Evolutionary conservation across 108 stramenopile genomes (phyloP), one percentile per base, ranked within the genome.

Genomic region (Heterococcus sp.): DNA sequence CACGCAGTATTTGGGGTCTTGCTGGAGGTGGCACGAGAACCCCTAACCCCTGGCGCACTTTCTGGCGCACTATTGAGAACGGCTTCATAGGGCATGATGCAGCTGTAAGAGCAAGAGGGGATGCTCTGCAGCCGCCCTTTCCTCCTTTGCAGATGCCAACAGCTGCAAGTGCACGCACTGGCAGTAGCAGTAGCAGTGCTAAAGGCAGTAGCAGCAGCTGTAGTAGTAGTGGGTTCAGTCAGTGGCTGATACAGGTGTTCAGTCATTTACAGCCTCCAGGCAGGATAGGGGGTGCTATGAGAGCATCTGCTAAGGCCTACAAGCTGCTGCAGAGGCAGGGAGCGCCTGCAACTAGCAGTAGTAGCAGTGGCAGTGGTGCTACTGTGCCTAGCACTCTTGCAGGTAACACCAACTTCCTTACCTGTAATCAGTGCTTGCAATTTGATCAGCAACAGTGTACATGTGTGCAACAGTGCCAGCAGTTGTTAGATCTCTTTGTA

Each of bases 31-130:
- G 46, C 46, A 58, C 46, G 46, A 8, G 46, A 8, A 58, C 46
- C 14, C 46, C 21, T 21, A 21, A 8, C 14, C 46, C 46, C 14
- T 58, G 46, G 46, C 71, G 35, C 35, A 38, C 71, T 26, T 71
- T 71, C 34, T 71, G 71, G 71, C 33, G 33, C 21, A 71, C 71
- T 27, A 71, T 71, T 21, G 71, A 71, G 30, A 71, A 71, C 33
- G 71, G 33, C 71, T 71, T 71, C 71, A 71, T 71, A 35, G 71
- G 71, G 5, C 33, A 71, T 31, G 2, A 71, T 38, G 32, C 71
- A 27, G 5, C 35, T 28, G 32, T 31, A 38, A 38, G 29, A n/a
- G 35, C 32, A 27, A 27, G 5, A 38, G 33, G 39, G 1, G 33
- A 35, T 21, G 46, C 46, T 71, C 33, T 38, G 28, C 32, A 4